Percentiles rank a stretch among this genome's conserved stretches.
Conservation (phyloP, 140 eudicot genomes). For the Anethum foeniculum region DNA sequence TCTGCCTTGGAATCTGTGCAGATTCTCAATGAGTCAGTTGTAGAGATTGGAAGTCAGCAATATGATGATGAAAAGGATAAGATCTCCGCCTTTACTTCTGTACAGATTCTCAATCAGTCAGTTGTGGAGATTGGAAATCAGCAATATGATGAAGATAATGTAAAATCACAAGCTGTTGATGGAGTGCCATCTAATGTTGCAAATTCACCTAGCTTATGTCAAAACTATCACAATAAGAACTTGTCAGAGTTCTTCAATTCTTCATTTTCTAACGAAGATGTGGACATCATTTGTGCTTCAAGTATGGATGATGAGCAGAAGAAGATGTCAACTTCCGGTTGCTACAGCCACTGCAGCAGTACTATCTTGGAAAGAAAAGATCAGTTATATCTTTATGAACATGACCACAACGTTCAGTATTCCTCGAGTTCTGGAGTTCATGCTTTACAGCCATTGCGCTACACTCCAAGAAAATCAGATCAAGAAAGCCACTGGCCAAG, state of each 20-base stretch:
- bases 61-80: neutral
- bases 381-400: neutral
- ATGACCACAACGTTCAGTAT: neutral
- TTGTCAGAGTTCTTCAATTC: neutral
- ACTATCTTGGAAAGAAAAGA: constrained; percentile 1
- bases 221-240: neutral
- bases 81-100: neutral
- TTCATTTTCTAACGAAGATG: constrained; percentile 10
- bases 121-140: neutral
- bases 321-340: constrained; percentile 5
- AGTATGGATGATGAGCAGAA: neutral
- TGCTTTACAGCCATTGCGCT: neutral
- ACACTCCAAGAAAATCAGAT: constrained; percentile 4
- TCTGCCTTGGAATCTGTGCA: neutral
- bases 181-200: constrained; percentile 15
- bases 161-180: neutral
- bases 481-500: neutral
- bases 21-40: neutral
- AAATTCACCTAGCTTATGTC: neutral
- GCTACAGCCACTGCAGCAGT: constrained; percentile 3
- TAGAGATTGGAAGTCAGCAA: neutral
- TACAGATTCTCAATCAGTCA: neutral
- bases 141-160: neutral
- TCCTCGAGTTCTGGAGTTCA: neutral
- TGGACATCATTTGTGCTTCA: neutral